These are phyloP conservation scores for Phytophthora boehmeriae DNA, from an alignment of 352 stramenopile genomes.

Conservation along the genomic window DNA sequence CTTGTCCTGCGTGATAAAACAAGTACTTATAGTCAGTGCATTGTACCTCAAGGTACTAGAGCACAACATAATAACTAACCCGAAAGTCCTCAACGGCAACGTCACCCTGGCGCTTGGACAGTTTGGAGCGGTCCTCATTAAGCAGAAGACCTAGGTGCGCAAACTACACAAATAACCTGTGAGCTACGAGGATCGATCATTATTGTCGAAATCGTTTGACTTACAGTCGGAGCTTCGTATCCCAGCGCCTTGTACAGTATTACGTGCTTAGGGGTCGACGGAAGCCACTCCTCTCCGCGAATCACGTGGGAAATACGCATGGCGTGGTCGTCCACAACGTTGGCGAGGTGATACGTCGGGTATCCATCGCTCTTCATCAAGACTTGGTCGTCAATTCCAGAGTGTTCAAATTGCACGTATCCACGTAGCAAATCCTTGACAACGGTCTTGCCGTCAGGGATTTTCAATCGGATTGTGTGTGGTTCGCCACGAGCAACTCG, in stretches of 20 bases:
- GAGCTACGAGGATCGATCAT: constrained; percentile 6
- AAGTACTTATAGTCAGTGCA: constrained; percentile 3
- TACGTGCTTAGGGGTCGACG: constrained; percentile 91
- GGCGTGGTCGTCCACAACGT: constrained; percentile 96
- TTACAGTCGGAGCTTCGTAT: constrained; percentile 68
- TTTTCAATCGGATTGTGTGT: constrained; percentile 95
- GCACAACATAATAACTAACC: constrained; percentile 34
- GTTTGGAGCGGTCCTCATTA: constrained; percentile 97
- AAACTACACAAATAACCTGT: constrained; percentile 54
- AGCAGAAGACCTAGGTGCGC: constrained; percentile 94
- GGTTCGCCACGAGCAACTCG: constrained; percentile 88
- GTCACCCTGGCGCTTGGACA: constrained; percentile 98
- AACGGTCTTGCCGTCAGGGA: constrained; percentile 91
- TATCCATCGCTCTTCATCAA: constrained; percentile 95
- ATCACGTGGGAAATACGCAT: constrained; percentile 99
- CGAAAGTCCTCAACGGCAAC: constrained; percentile 97
- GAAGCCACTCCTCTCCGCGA: constrained; percentile 95
- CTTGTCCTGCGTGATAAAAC: constrained; percentile 72
- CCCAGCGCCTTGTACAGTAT: constrained; percentile 91
- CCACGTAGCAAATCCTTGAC: constrained; percentile 97
- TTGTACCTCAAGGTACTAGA: background rate
- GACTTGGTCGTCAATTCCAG: constrained; percentile 90
- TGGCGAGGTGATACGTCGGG: constrained; percentile 93
- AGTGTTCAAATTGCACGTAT: constrained; percentile 91
- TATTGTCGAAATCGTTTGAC: constrained; percentile 1